Evolutionary conservation across 768 basidiomycete species (phyloP).

Genomic region (Suillus alpinus): DNA sequence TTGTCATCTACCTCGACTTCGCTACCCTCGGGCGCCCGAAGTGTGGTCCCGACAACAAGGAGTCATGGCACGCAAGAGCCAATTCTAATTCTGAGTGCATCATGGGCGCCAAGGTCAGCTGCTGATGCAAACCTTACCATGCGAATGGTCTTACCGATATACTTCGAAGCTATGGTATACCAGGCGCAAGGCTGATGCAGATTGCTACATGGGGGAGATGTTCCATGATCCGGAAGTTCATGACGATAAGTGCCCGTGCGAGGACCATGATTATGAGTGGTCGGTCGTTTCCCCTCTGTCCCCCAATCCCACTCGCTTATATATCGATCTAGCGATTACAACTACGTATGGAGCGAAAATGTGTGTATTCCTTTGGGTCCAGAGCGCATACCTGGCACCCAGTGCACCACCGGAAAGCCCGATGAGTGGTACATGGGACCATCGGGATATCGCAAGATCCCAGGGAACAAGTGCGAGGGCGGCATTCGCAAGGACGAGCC

Average conservation of each 20-base stretch:
- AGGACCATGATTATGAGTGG: conserved; percentile 93
- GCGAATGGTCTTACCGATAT: not conserved
- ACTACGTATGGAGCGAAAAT: conserved; percentile 70
- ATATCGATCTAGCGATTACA: conserved; percentile 70
- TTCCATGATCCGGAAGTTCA: conserved; percentile 82
- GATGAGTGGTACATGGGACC: conserved; percentile 77
- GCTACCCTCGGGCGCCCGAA: conserved; percentile 60
- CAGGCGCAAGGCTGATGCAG: conserved; percentile 74
- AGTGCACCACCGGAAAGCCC: conserved; percentile 50
- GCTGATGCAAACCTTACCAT: too few relatives aligned
- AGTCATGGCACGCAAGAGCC: conserved; percentile 82
- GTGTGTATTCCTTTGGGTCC: conserved; percentile 84
- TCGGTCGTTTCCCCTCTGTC: conserved; percentile 29
- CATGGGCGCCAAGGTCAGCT: conserved; percentile 86
- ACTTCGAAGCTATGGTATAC: conserved; percentile 84
- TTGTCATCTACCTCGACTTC: conserved; percentile 83
- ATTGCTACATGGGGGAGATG: conserved; percentile 90
- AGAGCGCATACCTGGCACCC: conserved; percentile 78
- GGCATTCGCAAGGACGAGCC: conserved; percentile 62
- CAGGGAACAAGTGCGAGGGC: conserved; percentile 84
- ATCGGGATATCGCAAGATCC: conserved; percentile 88
- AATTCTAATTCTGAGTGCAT: conserved; percentile 67
- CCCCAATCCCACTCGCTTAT: not conserved
- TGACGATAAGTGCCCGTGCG: conserved; percentile 80
- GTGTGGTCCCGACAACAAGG: conserved; percentile 72